Evolutionary conservation across 495 filamentous ascomycete species (phyloP).

Genomic region (Mytilinidion resinicola): DNA sequence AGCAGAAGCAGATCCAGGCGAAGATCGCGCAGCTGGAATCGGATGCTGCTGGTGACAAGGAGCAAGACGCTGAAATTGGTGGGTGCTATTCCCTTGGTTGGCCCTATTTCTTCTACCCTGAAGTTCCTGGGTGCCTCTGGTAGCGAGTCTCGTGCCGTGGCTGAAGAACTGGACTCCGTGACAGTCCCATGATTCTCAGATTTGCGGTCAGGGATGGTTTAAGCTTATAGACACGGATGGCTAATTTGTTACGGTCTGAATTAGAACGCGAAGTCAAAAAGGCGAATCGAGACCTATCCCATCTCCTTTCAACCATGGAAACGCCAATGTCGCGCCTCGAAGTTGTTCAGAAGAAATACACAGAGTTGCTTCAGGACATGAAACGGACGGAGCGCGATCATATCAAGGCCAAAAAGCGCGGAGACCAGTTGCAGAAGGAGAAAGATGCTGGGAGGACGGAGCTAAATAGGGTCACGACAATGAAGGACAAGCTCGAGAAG

Average conservation of each 20-base stretch:
- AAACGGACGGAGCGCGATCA: conserved; percentile 90
- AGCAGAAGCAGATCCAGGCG: conserved; percentile 80
- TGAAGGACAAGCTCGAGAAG: conserved; percentile 94
- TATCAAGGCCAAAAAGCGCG: conserved; percentile 89
- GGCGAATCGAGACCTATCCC: conserved; percentile 81
- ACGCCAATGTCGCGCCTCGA: conserved; percentile 70
- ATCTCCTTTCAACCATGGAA: conserved; percentile 74
- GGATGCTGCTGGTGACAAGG: conserved; percentile 86
- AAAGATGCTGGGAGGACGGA: conserved; percentile 84
- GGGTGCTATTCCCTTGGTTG: conserved; percentile 42
- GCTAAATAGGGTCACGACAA: conserved; percentile 73
- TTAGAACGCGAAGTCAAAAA: conserved; percentile 83
- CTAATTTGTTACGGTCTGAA: conserved; percentile 4
- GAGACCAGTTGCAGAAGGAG: conserved; percentile 92
- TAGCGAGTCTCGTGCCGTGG: neutral
- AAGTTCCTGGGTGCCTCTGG: conserved; percentile 10
- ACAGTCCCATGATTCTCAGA: neutral
- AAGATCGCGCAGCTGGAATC: conserved; percentile 94
- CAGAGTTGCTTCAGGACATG: conserved; percentile 87
- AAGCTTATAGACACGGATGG: neutral
- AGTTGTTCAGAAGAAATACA: conserved; percentile 80
- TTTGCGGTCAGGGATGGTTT: neutral
- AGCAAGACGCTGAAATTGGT: conserved; percentile 96
- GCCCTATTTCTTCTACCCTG: no score
- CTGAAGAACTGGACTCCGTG: no score